Base-by-base conservation (phyloP, 768 basidiomycete genomes). In the Russula foetens region DNA sequence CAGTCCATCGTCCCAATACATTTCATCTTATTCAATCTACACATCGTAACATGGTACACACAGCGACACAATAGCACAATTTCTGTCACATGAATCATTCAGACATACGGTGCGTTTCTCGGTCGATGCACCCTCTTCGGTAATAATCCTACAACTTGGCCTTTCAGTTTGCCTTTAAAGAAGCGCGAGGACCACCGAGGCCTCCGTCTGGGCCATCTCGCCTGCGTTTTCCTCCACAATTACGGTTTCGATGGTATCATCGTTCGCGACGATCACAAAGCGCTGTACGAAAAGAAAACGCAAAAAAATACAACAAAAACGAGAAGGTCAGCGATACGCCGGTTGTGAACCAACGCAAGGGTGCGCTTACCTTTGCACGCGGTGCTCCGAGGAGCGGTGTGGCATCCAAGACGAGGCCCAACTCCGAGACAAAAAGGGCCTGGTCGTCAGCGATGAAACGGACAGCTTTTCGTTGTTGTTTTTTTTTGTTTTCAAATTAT, bases 201-300 rank as follows among this genome's bases (percentile, higher is more conserved):
- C 79, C 17, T 72, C 72, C n/a, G 77, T 77, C 53, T 72, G 68
- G 26, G 73, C 75, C 39, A 79, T 67, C 29, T 76, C 68, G 31
- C 67, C 63, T 28, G 79, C 71, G 47, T 66, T 68, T 26, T 69
- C 66, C 70, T 81, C 79, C 23, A 79, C 73, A 31, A 71, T 77
- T 60, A 91, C 67, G 61, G 83, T 81, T 59, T 80, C 79, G 65
- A 93, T 81, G 58, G 81, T 80, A 52, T 90, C 79, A 63, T 86
- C 79, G 26, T 93, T 84, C 59, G 88, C 68, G 64, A 90, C 73
- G 48, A 90, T 65, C 19, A 82, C 86, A 60, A 82, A 89, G 49
- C 87, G 82, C 58, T 86, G 57, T n/a, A 39, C 19, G 7, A 24
- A 53, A 45, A 19, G 19, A 39, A 33, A 11, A 35, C 2, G 14